Evolutionary conservation across 306 rosid species (phyloP).

Genomic region (Heteromeles arbutifolia): DNA sequence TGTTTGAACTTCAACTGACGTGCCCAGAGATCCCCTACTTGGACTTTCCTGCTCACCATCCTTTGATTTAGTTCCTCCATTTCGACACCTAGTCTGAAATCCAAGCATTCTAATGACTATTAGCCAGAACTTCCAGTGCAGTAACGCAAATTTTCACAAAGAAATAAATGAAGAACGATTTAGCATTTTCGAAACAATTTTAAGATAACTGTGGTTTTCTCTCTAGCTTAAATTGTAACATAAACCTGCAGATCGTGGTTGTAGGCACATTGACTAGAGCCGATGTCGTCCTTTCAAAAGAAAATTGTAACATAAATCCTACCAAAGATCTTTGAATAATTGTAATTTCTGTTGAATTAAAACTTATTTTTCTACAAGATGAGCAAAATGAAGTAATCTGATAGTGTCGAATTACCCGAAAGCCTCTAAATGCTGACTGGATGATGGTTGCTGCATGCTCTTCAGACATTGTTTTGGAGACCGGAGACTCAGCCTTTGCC

Average conservation of each 20-base stretch:
- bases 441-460: constrained; percentile 69
- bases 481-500: constrained; percentile 2
- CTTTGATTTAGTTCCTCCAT: constrained; percentile 20
- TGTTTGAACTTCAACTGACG: constrained; percentile 70
- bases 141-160: not conserved
- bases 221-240: not conserved
- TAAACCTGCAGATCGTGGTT: not conserved
- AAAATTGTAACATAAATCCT: not conserved
- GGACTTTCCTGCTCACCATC: constrained; percentile 36
- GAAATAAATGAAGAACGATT: not conserved
- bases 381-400: not conserved
- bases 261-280: too few relatives aligned
- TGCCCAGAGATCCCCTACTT: constrained; percentile 44
- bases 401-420: constrained; percentile 41
- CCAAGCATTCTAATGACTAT: constrained; percentile 13
- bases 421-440: constrained; percentile 70
- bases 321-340: not conserved
- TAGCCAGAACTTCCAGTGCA: constrained; percentile 13
- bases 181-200: not conserved
- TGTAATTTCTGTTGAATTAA: not conserved
- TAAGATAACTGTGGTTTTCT: not conserved
- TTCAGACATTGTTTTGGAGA: constrained; percentile 27
- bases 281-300: too few relatives aligned
- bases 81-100: constrained; percentile 52
- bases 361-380: not conserved